Conservation (phyloP, 2,329 filamentous ascomycete species). For the Diaporthe sp. region DNA sequence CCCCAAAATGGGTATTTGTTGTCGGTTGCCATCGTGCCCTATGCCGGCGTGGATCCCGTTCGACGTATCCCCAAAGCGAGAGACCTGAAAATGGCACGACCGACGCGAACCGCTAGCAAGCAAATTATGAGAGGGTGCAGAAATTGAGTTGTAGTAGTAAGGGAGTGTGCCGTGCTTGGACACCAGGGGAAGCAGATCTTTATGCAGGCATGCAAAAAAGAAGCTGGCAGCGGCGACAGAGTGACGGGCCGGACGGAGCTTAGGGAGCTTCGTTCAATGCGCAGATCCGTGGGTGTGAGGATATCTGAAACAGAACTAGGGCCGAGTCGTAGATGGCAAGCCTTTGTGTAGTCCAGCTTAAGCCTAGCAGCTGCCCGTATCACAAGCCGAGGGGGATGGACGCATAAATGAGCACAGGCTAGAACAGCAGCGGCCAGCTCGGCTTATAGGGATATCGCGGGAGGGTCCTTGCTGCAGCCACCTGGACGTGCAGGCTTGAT, state of each 20-base stretch:
- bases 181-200: constrained; percentile 27
- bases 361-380: constrained; percentile 30
- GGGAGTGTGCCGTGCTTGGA: neutral
- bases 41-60: neutral
- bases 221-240: neutral
- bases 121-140: neutral
- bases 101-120: neutral
- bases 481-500: constrained; percentile 13
- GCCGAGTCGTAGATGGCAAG: constrained; percentile 15
- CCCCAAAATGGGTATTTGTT: constrained; percentile 38
- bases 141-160: neutral
- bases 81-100: neutral
- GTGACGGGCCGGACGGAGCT: neutral
- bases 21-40: constrained; percentile 34
- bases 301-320: constrained; percentile 35
- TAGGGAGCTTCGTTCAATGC: constrained; percentile 27
- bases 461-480: constrained; percentile 26
- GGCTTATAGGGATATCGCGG: constrained; percentile 21
- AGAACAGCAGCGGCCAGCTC: constrained; percentile 29
- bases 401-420: constrained; percentile 28
- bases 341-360: constrained; percentile 13
- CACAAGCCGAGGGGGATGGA: constrained; percentile 1
- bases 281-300: constrained; percentile 24
- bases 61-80: neutral
- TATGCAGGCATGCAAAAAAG: constrained; percentile 21